Evolutionary conservation across 1,139 yeast genomes (phyloP).

Genomic region (Blastobotrys illinoisensis): DNA sequence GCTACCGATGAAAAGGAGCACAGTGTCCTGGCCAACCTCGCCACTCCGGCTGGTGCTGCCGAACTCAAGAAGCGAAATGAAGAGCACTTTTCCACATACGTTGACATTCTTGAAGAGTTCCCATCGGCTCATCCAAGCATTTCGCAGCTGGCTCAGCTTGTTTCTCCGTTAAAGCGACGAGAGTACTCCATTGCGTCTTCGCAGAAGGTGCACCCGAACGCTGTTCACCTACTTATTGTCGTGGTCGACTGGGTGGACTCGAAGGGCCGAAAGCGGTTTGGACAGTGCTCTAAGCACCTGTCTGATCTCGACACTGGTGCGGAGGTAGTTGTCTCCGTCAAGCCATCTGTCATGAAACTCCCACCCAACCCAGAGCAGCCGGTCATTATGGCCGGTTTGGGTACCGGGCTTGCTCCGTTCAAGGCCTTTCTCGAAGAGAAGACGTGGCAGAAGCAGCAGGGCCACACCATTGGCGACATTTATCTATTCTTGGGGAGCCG

Average conservation of each 20-base stretch:
- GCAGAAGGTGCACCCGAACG: conserved; percentile 84
- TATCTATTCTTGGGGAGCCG: conserved; percentile 90
- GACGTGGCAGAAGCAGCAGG: conserved; percentile 88
- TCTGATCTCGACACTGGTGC: conserved; percentile 75
- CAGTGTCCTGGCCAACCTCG: conserved; percentile 55
- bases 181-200: conserved; percentile 99
- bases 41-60: conserved; percentile 77
- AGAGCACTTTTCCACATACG: conserved; percentile 73
- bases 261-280: conserved; percentile 79
- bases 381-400: conserved; percentile 93
- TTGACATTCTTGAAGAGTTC: conserved; percentile 76
- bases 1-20: conserved; percentile 69
- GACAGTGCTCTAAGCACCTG: conserved; percentile 89
- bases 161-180: conserved; percentile 90
- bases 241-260: conserved; percentile 96
- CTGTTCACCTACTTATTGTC: conserved; percentile 85
- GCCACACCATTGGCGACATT: conserved; percentile 82
- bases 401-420: conserved; percentile 98
- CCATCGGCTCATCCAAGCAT: conserved; percentile 78
- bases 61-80: conserved; percentile 84
- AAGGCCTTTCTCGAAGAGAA: conserved; percentile 96
- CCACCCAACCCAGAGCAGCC: conserved; percentile 87
- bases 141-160: conserved; percentile 61
- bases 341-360: conserved; percentile 94
- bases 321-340: conserved; percentile 88